Base-by-base conservation (phyloP, 2,329 filamentous ascomycete species). In the Colletotrichum sublineola region DNA sequence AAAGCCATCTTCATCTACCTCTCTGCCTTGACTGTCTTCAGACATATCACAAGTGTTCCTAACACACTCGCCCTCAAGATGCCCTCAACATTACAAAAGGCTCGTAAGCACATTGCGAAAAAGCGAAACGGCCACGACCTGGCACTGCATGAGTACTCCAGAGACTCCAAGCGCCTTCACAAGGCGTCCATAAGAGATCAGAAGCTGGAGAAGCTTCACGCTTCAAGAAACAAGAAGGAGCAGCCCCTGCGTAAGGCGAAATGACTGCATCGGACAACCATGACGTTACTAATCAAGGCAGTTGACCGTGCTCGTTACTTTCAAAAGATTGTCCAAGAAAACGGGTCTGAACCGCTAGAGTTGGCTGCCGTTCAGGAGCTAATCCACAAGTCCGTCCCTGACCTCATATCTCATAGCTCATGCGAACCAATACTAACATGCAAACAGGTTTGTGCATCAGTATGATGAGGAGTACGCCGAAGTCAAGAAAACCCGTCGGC, bases 91-190 rank as follows among this genome's bases (percentile, higher is more conserved):
- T 84, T 98, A 8, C 85, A 90, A 75, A 98, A 98, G 81, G 93
- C 96, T 29, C 90, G 93, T 74, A 98, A 98, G 84, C 91, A 94
- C 75, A 96, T 98, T 75, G 86, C 91, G 44, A 97, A 97, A 85
- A 98, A 98, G 88, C 91, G 93, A 76, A 90, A 91, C 75, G 90
- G 91, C 29, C 90, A 91, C 50, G 88, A 94, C 58, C 91, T 92
- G 40, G 88, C 92, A 15, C 87, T 98, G 31, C 96, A 98, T 79
- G 93, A 95, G 82, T 94, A 94, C 80, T 97, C 95, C 73, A 89
- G 96, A 76, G 94, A 98, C 85, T 93, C 95, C 4, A 90, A 92
- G 78, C 90, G 94, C 63, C 85, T 98, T 74, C 92, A 94, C 80
- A 89, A 91, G 77, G 96, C 96, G 29, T 89, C 90, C 74, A 88